A percentile compares a stretch with the other conserved stretches of the same genome.
Conservation (phyloP, 2,329 filamentous ascomycete species). For the Colletotrichum sp. region DNA sequence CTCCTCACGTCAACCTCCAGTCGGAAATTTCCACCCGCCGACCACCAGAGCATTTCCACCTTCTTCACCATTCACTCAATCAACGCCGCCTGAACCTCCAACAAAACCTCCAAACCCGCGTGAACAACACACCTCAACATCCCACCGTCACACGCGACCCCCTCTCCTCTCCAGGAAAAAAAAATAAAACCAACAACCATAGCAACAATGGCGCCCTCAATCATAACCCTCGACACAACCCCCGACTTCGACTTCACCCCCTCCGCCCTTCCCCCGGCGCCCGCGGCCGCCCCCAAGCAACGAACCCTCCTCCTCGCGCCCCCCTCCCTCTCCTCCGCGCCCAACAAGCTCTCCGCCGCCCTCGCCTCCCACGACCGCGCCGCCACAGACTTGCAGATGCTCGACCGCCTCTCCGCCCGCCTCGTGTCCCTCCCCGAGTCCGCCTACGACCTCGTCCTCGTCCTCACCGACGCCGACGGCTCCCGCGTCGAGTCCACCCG, state of each 20-base stretch:
- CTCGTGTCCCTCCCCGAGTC: slow-evolving; percentile 76
- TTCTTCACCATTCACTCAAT: not conserved
- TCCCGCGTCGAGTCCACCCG: slow-evolving; percentile 65
- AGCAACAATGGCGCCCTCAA: slow-evolving; percentile 53
- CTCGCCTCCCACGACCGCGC: slow-evolving; percentile 76
- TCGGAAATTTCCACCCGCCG: not conserved
- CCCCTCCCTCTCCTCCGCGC: slow-evolving; percentile 86
- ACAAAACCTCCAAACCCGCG: not conserved
- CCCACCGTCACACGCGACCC: not conserved
- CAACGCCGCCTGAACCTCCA: not conserved
- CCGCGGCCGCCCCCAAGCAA: slow-evolving; percentile 29
- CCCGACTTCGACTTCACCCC: slow-evolving; percentile 54
- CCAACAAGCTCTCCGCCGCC: slow-evolving; percentile 74
- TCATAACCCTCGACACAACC: slow-evolving; percentile 60
- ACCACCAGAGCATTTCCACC: not conserved
- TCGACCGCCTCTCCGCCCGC: slow-evolving; percentile 86
- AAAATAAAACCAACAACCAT: not conserved
- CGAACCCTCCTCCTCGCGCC: slow-evolving; percentile 87
- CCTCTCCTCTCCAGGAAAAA: not conserved
- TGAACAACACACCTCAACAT: not conserved
- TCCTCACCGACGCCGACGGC: slow-evolving; percentile 81
- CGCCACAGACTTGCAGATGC: slow-evolving; percentile 92
- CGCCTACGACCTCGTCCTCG: slow-evolving; percentile 84
- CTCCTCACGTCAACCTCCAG: not conserved
- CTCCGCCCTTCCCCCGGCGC: slow-evolving; percentile 27